These are phyloP conservation scores for Trichomonas vaginalis DNA, from an alignment of 208 protist genomes.

Conservation along the genomic window DNA sequence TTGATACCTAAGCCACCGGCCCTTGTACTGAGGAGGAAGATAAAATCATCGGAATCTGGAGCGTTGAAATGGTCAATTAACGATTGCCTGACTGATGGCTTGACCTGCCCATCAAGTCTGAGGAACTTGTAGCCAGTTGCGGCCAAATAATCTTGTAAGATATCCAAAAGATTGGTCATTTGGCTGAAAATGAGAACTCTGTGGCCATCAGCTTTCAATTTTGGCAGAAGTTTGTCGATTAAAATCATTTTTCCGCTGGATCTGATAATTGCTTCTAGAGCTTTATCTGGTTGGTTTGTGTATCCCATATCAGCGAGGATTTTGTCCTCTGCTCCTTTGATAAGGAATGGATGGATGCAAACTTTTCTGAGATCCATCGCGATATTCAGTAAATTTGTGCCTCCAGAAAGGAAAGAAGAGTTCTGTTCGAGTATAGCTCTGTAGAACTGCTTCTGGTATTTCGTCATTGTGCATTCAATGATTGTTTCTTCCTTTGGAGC, in stretches of 20 bases:
- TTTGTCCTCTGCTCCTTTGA: background rate
- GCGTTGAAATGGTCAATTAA: slow-evolving; percentile 34
- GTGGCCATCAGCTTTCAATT: slow-evolving; percentile 56
- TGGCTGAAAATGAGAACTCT: slow-evolving; percentile 81
- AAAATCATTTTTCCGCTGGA: slow-evolving; percentile 61
- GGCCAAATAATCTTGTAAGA: slow-evolving; percentile 56
- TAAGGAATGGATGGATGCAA: slow-evolving; percentile 34
- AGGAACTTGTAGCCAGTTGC: slow-evolving; percentile 52
- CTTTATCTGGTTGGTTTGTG: background rate
- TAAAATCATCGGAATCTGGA: slow-evolving; percentile 31
- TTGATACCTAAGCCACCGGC: slow-evolving; percentile 60
- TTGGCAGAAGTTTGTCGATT: slow-evolving; percentile 51
- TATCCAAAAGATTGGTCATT: slow-evolving; percentile 51
- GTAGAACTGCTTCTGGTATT: background rate
- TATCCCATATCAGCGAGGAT: background rate
- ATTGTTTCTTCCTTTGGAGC: slow-evolving; percentile 26
- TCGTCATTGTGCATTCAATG: slow-evolving; percentile 16
- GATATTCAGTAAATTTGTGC: slow-evolving; percentile 17
- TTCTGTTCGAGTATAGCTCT: background rate
- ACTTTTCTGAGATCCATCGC: slow-evolving; percentile 38
- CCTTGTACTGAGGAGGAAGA: slow-evolving; percentile 54
- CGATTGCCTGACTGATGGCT: slow-evolving; percentile 23
- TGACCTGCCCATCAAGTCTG: slow-evolving; percentile 36
- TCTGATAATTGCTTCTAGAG: slow-evolving; percentile 35
- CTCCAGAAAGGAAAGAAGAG: background rate